Percentiles rank a stretch among this genome's conserved stretches.
These are phyloP conservation scores for Chromosphaera perkinsii DNA, from an alignment of 208 protist species.

Conservation along the genomic window DNA sequence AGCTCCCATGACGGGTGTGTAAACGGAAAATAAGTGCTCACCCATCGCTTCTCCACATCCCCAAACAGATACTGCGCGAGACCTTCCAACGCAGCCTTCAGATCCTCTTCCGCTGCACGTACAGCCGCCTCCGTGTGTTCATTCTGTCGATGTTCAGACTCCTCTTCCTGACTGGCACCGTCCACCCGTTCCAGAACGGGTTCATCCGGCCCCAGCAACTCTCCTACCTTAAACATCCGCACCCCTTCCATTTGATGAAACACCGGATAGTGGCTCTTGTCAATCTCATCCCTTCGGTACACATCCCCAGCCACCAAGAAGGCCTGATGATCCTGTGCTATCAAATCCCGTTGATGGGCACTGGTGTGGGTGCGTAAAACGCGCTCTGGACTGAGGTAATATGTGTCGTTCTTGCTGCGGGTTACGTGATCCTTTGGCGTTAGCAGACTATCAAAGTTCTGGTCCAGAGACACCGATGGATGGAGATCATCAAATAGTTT, in stretches of 20 bases:
- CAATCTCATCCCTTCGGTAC: slow-evolving; percentile 72
- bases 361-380: slow-evolving; percentile 60
- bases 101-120: background rate
- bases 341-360: slow-evolving; percentile 60
- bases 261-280: slow-evolving; percentile 65
- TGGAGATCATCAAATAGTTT: slow-evolving; percentile 18
- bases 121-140: background rate
- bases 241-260: slow-evolving; percentile 72
- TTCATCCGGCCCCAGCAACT: slow-evolving; percentile 1
- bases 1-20: slow-evolving; percentile 72
- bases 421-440: slow-evolving; percentile 52
- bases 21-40: slow-evolving; percentile 79
- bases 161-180: no score
- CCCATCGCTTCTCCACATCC: slow-evolving; percentile 44
- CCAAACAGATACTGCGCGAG: slow-evolving; percentile 19
- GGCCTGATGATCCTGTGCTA: slow-evolving; percentile 28
- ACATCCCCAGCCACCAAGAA: slow-evolving; percentile 72
- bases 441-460: slow-evolving; percentile 64
- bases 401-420: slow-evolving; percentile 55
- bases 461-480: slow-evolving; percentile 33
- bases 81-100: slow-evolving; percentile 4
- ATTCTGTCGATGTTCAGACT: background rate
- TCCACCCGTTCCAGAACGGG: no score
- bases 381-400: slow-evolving; percentile 49
- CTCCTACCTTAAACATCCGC: slow-evolving; percentile 30